Base-by-base conservation (phyloP, 2,329 filamentous ascomycete genomes). In the Epichloe uncinata region DNA sequence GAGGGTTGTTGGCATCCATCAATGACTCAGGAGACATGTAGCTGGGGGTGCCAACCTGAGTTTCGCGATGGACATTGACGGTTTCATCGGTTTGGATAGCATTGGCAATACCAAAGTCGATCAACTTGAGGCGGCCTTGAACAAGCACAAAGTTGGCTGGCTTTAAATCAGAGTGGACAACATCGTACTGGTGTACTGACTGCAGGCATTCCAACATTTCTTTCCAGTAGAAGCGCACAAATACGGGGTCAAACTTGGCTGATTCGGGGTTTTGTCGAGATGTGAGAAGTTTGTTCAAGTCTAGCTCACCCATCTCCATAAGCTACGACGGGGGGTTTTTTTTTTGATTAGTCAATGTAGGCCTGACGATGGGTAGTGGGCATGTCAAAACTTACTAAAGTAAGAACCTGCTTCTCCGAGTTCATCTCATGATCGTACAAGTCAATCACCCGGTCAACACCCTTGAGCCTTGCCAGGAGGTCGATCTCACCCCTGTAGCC, bases 1-100 rank as follows among this genome's bases (percentile, higher is more conserved):
- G 68, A 16, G 73, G 65, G 49, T 81, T 83, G 57, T 94, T 95
- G 26, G 82, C 85, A 67, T 97, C 93, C 63, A 94, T 82, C 45
- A 98, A 77, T 2, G 86, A 89, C 68, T 98, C 93, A 0, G 93
- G 93, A 1, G 88, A 94, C 93, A 98, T 98, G 72, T 96, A 98
- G 66, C 95, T 98, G 3, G 93, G 0, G 0, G 93, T 98, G 50
- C 94, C 93, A 54, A 97, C 83, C 68, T 97, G 89, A 11, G 84
- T 87, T 63, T 98, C 93, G 51, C 93, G 86, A 67, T 98, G 93
- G 11, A 98, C 90, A 58, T 98, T 98, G 66, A 96, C 85, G 0
- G 93, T 98, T 67, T 96, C 82, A 63, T 97, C 93, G 1, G 83
- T 87, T 68, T 95, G 86, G 59, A 98, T 98, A 46, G 93, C 90